These are phyloP conservation scores for Leptographium galeiforme DNA, from an alignment of 2,329 filamentous ascomycete genomes.

Conservation along the genomic window DNA sequence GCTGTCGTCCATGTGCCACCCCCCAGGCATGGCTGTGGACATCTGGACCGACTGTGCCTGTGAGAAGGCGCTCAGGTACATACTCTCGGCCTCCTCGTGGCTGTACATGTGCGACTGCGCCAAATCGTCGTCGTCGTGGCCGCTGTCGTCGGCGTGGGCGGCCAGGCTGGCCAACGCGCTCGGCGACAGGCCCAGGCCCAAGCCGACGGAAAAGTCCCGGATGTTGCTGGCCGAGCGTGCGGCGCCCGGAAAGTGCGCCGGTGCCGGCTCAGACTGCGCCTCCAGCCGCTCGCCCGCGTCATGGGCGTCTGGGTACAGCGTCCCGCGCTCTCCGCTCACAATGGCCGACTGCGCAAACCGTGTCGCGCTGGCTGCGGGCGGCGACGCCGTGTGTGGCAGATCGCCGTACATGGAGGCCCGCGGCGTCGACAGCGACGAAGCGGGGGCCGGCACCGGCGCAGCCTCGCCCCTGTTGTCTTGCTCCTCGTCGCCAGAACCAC, in stretches of 20 bases:
- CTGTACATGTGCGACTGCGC: slow-evolving; percentile 57
- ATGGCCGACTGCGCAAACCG: slow-evolving; percentile 18
- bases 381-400: background rate
- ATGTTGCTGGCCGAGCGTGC: background rate
- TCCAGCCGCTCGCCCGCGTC: slow-evolving; percentile 13
- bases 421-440: slow-evolving; percentile 33
- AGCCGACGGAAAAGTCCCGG: background rate
- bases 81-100: slow-evolving; percentile 70
- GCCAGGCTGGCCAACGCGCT: slow-evolving; percentile 10
- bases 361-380: background rate
- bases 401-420: slow-evolving; percentile 32
- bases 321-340: slow-evolving; percentile 15
- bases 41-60: slow-evolving; percentile 22
- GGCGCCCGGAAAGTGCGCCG: background rate
- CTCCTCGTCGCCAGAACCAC: slow-evolving; percentile 22
- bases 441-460: slow-evolving; percentile 8
- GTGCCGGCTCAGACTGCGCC: slow-evolving; percentile 7
- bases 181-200: slow-evolving; percentile 1
- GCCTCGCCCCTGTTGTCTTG: slow-evolving; percentile 6
- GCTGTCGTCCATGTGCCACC: slow-evolving; percentile 29
- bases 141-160: slow-evolving; percentile 16
- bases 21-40: slow-evolving; percentile 32
- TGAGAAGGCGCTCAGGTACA: slow-evolving; percentile 70
- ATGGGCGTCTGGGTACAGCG: background rate
- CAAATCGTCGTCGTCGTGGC: slow-evolving; percentile 31